Percentiles rank a stretch among this genome's conserved stretches.
Evolutionary conservation across 768 basidiomycete genomes (phyloP).

Genomic region (Agaricus blazei): DNA sequence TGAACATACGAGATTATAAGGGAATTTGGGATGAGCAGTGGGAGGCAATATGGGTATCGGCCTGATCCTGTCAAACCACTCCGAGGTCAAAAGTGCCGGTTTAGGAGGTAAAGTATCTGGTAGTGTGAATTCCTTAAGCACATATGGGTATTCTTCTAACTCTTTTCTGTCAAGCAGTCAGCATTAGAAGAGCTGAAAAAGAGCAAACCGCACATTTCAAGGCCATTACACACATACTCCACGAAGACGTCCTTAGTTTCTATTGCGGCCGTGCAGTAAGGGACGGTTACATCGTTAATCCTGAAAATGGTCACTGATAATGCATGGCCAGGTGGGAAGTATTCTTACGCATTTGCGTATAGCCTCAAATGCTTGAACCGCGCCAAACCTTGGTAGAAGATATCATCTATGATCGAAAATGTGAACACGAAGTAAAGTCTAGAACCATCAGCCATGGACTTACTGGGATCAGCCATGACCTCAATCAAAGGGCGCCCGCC

Average conservation of each 20-base stretch:
- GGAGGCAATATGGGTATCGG: slow-evolving; percentile 53
- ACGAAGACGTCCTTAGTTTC: slow-evolving; percentile 64
- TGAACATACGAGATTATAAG: slow-evolving; percentile 61
- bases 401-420: slow-evolving; percentile 38
- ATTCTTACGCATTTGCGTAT: slow-evolving; percentile 74
- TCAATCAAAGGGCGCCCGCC: slow-evolving; percentile 64
- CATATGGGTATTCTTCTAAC: slow-evolving; percentile 48
- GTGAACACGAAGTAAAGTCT: neutral
- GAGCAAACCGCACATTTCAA: slow-evolving; percentile 48
- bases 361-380: slow-evolving; percentile 66
- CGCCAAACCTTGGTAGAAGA: slow-evolving; percentile 71
- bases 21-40: slow-evolving; percentile 53
- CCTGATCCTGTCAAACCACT: slow-evolving; percentile 41
- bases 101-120: slow-evolving; percentile 40
- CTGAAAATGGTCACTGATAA: slow-evolving; percentile 23
- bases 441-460: slow-evolving; percentile 12
- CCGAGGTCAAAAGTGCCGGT: slow-evolving; percentile 32
- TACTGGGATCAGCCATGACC: slow-evolving; percentile 78
- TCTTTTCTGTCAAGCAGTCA: slow-evolving; percentile 27
- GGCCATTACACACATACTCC: slow-evolving; percentile 47
- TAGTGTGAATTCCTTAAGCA: slow-evolving; percentile 50
- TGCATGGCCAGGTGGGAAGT: neutral
- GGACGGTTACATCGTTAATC: slow-evolving; percentile 74
- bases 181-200: neutral
- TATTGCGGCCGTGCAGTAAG: slow-evolving; percentile 75